phyloP scores from a whole-genome alignment of 148 eudicot species.

The Limonium bicolor region DNA sequence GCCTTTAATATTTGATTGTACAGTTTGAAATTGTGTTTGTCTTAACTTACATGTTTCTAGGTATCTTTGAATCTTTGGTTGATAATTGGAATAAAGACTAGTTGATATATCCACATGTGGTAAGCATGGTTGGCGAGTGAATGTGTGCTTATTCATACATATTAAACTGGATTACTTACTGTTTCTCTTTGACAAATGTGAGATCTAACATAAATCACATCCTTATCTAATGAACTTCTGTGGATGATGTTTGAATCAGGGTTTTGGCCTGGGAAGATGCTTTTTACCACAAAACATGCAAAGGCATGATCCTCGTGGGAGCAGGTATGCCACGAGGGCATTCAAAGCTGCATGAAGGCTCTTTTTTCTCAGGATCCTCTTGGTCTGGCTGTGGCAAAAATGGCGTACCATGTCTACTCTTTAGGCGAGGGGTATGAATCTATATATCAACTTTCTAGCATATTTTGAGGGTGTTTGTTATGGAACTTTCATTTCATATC shows the following conservation, averaged over 20 bases:
- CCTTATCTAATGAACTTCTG: background rate
- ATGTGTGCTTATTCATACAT: slow-evolving; percentile 2
- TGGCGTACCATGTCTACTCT: slow-evolving; percentile 68
- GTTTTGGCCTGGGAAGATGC: slow-evolving; percentile 79
- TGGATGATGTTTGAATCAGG: slow-evolving; percentile 25
- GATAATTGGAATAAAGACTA: no score
- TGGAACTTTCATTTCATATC: no score
- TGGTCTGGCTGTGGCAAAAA: slow-evolving; percentile 66
- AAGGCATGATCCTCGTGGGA: slow-evolving; percentile 21
- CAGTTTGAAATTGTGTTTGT: no score
- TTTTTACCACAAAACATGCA: slow-evolving; percentile 34
- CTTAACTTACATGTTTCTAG: no score
- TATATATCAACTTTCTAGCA: no score
- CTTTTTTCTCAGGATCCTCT: slow-evolving; percentile 46
- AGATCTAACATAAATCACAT: background rate
- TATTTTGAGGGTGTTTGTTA: no score
- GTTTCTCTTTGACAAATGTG: background rate
- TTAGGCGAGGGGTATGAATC: slow-evolving; percentile 85
- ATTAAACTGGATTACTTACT: background rate
- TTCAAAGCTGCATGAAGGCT: slow-evolving; percentile 26
- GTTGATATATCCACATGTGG: no score
- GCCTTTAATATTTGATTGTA: no score
- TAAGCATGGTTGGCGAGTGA: no score
- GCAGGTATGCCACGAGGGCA: slow-evolving; percentile 15
- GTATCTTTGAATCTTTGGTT: no score